Percentiles rank a stretch among this genome's conserved stretches.
Conservation (phyloP, 2,329 filamentous ascomycete genomes). For the Exophiala bonariae region DNA sequence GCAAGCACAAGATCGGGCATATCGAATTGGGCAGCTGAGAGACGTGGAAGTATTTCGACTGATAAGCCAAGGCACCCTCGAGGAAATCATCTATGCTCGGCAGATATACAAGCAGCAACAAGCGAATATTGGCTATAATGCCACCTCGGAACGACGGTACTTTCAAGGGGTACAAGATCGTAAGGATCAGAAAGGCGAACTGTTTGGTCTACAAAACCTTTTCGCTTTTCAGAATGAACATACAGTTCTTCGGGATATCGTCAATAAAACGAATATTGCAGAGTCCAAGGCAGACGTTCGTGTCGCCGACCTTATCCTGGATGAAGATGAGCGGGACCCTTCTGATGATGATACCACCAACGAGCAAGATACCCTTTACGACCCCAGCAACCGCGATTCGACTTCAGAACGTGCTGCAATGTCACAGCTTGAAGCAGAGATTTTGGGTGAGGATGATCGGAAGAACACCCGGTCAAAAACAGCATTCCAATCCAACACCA, state of each 20-base stretch:
- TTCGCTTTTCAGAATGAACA: conserved; percentile 74
- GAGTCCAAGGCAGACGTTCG: conserved; percentile 84
- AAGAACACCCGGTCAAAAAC: conserved; percentile 45
- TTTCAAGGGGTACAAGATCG: conserved; percentile 92
- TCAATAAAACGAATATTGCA: conserved; percentile 97
- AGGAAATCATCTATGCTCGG: conserved; percentile 94
- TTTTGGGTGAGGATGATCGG: conserved; percentile 47
- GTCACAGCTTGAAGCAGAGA: conserved; percentile 68
- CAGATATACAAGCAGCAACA: conserved; percentile 99
- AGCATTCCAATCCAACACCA: conserved; percentile 33
- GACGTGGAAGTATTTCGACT: conserved; percentile 96
- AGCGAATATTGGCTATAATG: conserved; percentile 94
- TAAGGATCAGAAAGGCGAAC: conserved; percentile 80
- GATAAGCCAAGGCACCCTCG: conserved; percentile 86
- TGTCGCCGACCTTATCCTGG: conserved; percentile 71
- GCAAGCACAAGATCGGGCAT: conserved; percentile 93
- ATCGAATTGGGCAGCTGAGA: conserved; percentile 87
- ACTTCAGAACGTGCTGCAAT: conserved; percentile 66
- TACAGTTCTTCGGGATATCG: conserved; percentile 85
- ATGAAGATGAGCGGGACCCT: conserved; percentile 56
- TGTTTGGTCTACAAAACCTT: conserved; percentile 87
- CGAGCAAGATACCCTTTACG: conserved; percentile 24
- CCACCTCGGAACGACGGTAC: conserved; percentile 87
- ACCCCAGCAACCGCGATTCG: conserved; percentile 23
- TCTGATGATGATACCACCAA: conserved; percentile 28